phyloP scores from a whole-genome alignment of 495 filamentous ascomycete genomes.

The Penicillium alfredii region DNA sequence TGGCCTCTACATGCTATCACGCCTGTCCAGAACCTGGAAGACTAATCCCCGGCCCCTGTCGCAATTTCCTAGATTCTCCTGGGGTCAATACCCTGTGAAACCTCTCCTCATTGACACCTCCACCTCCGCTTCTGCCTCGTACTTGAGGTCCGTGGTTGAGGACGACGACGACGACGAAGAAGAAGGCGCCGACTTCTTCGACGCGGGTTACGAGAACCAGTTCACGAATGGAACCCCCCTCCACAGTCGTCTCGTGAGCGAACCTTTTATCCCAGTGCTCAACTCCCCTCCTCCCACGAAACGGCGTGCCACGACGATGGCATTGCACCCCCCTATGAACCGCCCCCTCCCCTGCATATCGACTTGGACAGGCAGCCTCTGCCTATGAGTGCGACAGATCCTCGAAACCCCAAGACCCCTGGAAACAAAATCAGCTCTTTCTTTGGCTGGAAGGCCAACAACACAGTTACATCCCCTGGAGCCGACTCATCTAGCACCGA shows the following conservation, averaged over 20 bases:
- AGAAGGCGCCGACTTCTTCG: constrained; percentile 27
- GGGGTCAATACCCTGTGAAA: constrained; percentile 25
- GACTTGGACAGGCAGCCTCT: constrained; percentile 29
- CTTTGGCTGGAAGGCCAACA: constrained; percentile 57
- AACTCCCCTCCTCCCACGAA: constrained; percentile 33
- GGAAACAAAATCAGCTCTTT: constrained; percentile 60
- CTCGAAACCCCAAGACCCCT: constrained; percentile 52
- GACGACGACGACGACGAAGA: constrained; percentile 27
- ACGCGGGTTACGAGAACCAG: constrained; percentile 27
- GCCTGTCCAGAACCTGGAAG: constrained; percentile 19
- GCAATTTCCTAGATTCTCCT: constrained; percentile 33
- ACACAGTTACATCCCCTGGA: constrained; percentile 45
- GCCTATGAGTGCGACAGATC: constrained; percentile 25
- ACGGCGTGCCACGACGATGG: constrained; percentile 41
- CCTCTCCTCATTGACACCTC: constrained; percentile 38
- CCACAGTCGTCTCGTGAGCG: constrained; percentile 43
- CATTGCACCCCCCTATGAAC: constrained; percentile 32
- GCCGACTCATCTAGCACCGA: constrained; percentile 58
- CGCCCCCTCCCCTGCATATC: constrained; percentile 40
- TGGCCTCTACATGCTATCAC: constrained; percentile 20
- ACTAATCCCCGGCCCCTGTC: constrained; percentile 27
- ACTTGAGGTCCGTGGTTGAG: constrained; percentile 16
- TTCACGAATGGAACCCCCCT: constrained; percentile 41
- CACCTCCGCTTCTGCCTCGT: constrained; percentile 18
- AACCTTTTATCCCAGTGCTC: constrained; percentile 43